Evolutionary conservation across 495 filamentous ascomycete genomes (phyloP), one percentile per base, ranked within the genome.

Genomic region (Apiosordaria backusii): DNA sequence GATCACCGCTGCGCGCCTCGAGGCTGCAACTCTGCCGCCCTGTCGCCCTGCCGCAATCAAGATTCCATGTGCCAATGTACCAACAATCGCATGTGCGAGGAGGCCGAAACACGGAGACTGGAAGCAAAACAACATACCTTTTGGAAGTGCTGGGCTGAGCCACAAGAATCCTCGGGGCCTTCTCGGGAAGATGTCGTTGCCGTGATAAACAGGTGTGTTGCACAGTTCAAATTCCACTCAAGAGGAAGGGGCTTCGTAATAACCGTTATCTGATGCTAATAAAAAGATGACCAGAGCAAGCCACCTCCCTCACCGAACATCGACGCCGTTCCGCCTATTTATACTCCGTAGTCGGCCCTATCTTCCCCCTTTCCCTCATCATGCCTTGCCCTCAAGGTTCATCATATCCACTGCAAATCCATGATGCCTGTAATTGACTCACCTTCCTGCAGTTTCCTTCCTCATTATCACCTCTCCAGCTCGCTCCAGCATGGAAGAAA

Each of bases 61-160:
- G 35, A 45, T 45, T 45, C 35, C 9, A 45, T 15, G 35, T 45
- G 9, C 35, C 35, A 45, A 21, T 55, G 9, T 7, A 55, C 53
- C 22, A 55, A 55, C 53, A 55, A 23, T 21, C 4, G 53, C n/a
- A 55, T 24, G 22, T 55, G 53, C 53, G 16, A 24, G 53, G 18
- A 6, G 53, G 53, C 53, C 22, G 53, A 55, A 55, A 55, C 53
- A 21, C 22, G 22, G 19, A 21, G n/a, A 24, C 19, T 19, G 9
- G 19, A 21, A 55, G 10, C 53, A 55, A 54, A 54, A 9, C 52
- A 55, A 55, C 53, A 21, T 55, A 55, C 22, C 53, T 55, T 55
- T 55, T 21, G n/a, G 16, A 53, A 53, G 19, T 29, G 50, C 16
- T 53, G 50, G 50, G 19, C 50, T 53, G 15, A 53, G 50, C 50